Base-by-base conservation (phyloP, 2,329 filamentous ascomycete species). In the Chaetoscypha palmicola region DNA sequence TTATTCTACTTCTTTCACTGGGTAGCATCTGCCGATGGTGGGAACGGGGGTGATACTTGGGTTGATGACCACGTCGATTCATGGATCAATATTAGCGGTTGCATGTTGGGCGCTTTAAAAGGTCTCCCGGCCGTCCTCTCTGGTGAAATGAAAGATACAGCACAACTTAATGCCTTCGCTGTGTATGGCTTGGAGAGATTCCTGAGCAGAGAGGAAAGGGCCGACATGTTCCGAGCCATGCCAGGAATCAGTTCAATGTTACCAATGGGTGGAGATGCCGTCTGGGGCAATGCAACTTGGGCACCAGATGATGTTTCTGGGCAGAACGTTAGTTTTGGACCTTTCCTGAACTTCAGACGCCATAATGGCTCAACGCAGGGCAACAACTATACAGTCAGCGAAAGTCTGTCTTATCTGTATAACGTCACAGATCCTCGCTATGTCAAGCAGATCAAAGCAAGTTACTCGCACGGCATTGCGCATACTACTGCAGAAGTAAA, bases 11-110 rank as follows among this genome's bases (percentile, higher is more conserved):
- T 82, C 56, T 77, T 72, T 58, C 79, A 82, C 53, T 84, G 81
- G 81, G 92, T 94, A 1, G 86, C 94, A 12, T 78, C 78, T 41
- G 76, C 83, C 2, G 72, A 81, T 41, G 86, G 86, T 4, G 92
- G 92, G 3, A 79, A 79, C 16, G 91, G 89, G 1, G 91, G 92
- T 1, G 73, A 82, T 28, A 76, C 79, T 41, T 98, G 92, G 92
- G 91, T 98, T 0, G 90, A 98, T 47, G 76, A 75, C 14, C 77
- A 96, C 60, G 73, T 98, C 40, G 92, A 94, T 53, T 85, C 87
- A 2, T 98, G 94, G 90, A 94, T 98, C 69, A 98, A 98, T 63
- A 89, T 98, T 58, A 92, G 86, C 54, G 92, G 92, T 4, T 98
- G 91, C 65, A 96, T 98, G 91, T 80, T 98, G 4, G 92, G 92